phyloP scores from a whole-genome alignment of 2,329 filamentous ascomycete genomes.

The Scedosporium minutisporum region DNA sequence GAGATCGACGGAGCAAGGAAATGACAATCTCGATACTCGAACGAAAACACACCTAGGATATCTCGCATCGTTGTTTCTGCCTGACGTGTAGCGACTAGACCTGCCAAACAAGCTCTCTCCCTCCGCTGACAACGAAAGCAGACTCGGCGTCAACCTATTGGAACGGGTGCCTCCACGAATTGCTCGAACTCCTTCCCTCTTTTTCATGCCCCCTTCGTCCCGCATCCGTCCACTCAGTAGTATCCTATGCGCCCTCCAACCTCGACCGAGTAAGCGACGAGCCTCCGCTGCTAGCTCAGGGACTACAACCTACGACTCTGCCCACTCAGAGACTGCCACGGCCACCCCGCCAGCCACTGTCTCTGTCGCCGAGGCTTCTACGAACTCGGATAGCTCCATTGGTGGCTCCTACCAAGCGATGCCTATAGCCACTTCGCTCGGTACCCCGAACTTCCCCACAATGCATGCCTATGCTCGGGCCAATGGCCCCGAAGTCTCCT shows the following conservation, averaged over 20 bases:
- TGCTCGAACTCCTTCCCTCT: neutral
- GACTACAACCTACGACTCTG: neutral
- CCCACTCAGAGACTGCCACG: slow-evolving; percentile 3
- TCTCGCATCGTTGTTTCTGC: neutral
- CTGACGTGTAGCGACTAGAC: neutral
- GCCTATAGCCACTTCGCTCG: slow-evolving; percentile 1
- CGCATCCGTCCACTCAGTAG: slow-evolving; percentile 4
- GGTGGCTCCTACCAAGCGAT: neutral
- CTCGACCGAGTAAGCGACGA: slow-evolving; percentile 1
- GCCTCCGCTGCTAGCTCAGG: neutral
- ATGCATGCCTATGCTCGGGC: slow-evolving; percentile 8
- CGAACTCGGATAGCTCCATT: neutral
- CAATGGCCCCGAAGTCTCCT: neutral
- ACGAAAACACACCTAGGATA: neutral
- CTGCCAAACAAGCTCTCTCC: neutral
- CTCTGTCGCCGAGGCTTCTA: neutral
- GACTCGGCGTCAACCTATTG: neutral
- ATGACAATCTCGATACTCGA: neutral
- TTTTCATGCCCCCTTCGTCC: slow-evolving; percentile 2
- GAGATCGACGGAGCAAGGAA: neutral
- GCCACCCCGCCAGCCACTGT: slow-evolving; percentile 1
- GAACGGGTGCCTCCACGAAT: neutral
- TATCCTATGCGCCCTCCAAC: slow-evolving; percentile 4
- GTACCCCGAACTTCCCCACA: neutral
- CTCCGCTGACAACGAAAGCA: neutral